Base-by-base conservation (phyloP, 495 filamentous ascomycete genomes). In the Aspergillus carlsbadensis region DNA sequence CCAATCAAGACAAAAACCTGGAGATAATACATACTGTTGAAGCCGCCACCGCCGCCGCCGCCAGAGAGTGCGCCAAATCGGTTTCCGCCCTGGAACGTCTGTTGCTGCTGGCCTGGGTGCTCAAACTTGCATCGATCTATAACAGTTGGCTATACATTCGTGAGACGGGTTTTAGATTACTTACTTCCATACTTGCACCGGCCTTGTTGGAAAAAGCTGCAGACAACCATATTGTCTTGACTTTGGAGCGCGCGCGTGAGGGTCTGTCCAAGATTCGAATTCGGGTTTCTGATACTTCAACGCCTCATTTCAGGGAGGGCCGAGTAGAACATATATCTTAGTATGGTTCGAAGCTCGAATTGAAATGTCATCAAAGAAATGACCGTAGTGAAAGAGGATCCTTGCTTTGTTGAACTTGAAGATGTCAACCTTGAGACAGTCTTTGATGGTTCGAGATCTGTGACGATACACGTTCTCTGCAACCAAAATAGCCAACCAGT, bases 141-240 rank as follows among this genome's bases (percentile, higher is more conserved):
- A 5, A 37, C n/a, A 43, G 35, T 43, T 6, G 42, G 49, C 26
- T 10, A 47, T 20, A 22, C 7, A 31, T 45, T 44, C 21, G 17
- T 33, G 39, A 5, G 26, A 56, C 3, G 21, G 6, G 8, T 8
- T 54, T 21, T 11, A 46, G n/a, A 13, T 2, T n/a, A 47, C 68
- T 33, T 71, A 78, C 79, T 75, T 63, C 90, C 91, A 65, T 79
- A 87, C 62, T 77, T 84, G 77, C 91, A 96, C 48, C 80, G 78
- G 41, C 88, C 89, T 68, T 85, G 82, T 68, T 83, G 83, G 63
- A 78, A 96, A 66, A 83, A 92, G 35, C 64, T 79, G 78, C 91
- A 96, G 60, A 91, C 70, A 4, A 68, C 62, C 85, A 87, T 87
- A 54, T 58, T 49, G 46, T 49, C 47, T 26, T 21, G 18, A 8